phyloP scores from a whole-genome alignment of 2,329 filamentous ascomycete species.

The Penicillium verrucosum region DNA sequence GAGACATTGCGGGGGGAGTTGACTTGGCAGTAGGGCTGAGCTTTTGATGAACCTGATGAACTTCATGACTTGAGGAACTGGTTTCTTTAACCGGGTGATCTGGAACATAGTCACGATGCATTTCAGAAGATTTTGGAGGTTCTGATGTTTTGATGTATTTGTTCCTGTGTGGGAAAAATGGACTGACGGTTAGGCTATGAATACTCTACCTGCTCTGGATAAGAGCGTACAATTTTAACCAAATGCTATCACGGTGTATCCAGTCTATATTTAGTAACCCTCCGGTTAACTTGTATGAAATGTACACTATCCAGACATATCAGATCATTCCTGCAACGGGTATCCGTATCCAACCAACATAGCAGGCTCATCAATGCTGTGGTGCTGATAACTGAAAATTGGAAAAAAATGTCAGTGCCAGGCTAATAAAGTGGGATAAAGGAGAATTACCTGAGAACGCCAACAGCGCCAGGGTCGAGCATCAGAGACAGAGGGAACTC shows the following conservation, averaged over 20 bases:
- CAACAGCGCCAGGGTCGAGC: slow-evolving; percentile 45
- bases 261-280: neutral
- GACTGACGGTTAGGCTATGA: neutral
- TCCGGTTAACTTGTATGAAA: neutral
- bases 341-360: slow-evolving; percentile 44
- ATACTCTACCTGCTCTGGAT: neutral
- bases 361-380: slow-evolving; percentile 40
- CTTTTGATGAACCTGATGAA: neutral
- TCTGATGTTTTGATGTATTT: neutral
- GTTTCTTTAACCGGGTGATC: neutral
- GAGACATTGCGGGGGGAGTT: slow-evolving; percentile 7
- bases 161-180: neutral
- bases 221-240: neutral
- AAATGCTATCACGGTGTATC: neutral
- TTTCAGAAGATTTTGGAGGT: neutral
- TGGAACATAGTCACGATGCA: neutral
- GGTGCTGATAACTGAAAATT: slow-evolving; percentile 34
- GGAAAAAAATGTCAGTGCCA: neutral
- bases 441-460: slow-evolving; percentile 37
- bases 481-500: slow-evolving; percentile 44
- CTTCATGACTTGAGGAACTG: neutral
- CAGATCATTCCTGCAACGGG: slow-evolving; percentile 21
- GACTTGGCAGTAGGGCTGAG: slow-evolving; percentile 9
- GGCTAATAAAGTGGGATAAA: neutral
- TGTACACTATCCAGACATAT: neutral